A percentile compares a stretch with the other conserved stretches of the same genome.
Conservation (phyloP, 345 rosid genomes). For the Cochlearia excelsa region DNA sequence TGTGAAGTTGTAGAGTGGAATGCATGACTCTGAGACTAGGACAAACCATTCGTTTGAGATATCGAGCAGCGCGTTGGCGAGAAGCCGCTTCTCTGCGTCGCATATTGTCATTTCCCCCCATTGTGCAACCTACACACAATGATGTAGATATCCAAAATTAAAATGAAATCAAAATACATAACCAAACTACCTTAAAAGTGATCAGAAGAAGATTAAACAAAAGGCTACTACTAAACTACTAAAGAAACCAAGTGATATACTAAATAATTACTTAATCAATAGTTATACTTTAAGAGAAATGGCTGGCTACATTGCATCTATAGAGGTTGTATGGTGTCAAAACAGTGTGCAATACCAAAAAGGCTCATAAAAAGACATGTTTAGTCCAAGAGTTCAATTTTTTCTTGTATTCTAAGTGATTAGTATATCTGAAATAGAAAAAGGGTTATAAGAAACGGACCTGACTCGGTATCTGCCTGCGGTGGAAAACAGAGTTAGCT, state of each 20-base stretch:
- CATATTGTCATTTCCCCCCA: slow-evolving; percentile 99
- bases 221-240: not conserved
- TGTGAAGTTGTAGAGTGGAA: slow-evolving; percentile 79
- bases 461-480: slow-evolving; percentile 87
- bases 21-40: slow-evolving; percentile 93
- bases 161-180: not conserved
- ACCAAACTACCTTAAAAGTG: slow-evolving; percentile 1
- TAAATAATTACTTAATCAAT: slow-evolving; percentile 9
- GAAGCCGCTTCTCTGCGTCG: slow-evolving; percentile 87
- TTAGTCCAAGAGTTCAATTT: not conserved
- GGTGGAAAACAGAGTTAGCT: slow-evolving; percentile 58
- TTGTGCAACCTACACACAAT: slow-evolving; percentile 56
- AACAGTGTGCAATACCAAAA: not conserved
- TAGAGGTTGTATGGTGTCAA: too few species aligned
- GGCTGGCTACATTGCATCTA: not conserved
- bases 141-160: slow-evolving; percentile 17
- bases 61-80: slow-evolving; percentile 90
- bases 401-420: not conserved
- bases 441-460: slow-evolving; percentile 34
- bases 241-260: slow-evolving; percentile 7
- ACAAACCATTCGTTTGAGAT: slow-evolving; percentile 81
- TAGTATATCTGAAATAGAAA: not conserved
- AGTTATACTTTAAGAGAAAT: not conserved
- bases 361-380: slow-evolving; percentile 7
- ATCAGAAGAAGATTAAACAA: not conserved